Base-by-base conservation (phyloP, 1,139 yeast genomes). In the Oligophagozyma castellii region DNA sequence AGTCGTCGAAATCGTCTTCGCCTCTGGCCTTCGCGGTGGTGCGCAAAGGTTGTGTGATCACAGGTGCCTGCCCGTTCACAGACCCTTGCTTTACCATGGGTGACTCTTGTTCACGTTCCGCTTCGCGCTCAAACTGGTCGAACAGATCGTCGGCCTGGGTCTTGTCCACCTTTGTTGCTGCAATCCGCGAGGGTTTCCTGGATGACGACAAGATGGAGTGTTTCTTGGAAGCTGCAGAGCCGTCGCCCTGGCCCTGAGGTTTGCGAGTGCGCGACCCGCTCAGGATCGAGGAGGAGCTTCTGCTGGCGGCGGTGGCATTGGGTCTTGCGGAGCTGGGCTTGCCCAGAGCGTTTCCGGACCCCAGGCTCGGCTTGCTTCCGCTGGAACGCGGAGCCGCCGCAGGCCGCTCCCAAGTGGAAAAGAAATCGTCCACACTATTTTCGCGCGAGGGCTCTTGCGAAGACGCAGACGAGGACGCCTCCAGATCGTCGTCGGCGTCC, bases 361-460 rank as follows among this genome's bases (percentile, higher is more conserved):
- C 44, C 55, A 31, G 44, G 56, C 34, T 41, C 44, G 36, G 40
- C 42, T 34, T 38, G 37, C 22, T 16, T 39, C 37, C 29, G 37
- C 35, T 35, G 46, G 34, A 42, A 39, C 12, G 49, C 25, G 27
- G 16, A 14, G 10, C 30, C 5, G 21, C 62, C 26, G 59, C 65
- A 15, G 93, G 89, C 49, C 81, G 80, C 36, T 81, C 83, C 93
- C 94, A 84, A 52, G 72, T 77, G 32, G 93, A 68, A 58, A 92
- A 89, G 55, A 89, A 89, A 53, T 84, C 95, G 49, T 83, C 94
- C 24, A 67, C 70, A 23, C 73, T 61, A 25, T 61, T 61, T 27
- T 59, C 59, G 23, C 61, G 58, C 4, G 58, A 45, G n/a, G 63
- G 46, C 4, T 58, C 51, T 10, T 52, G 48, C 15, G 47, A 38